Percentiles rank a stretch among this genome's conserved stretches.
These are phyloP conservation scores for Fusarium falciforme DNA, from an alignment of 2,329 filamentous ascomycete species.

Conservation along the genomic window DNA sequence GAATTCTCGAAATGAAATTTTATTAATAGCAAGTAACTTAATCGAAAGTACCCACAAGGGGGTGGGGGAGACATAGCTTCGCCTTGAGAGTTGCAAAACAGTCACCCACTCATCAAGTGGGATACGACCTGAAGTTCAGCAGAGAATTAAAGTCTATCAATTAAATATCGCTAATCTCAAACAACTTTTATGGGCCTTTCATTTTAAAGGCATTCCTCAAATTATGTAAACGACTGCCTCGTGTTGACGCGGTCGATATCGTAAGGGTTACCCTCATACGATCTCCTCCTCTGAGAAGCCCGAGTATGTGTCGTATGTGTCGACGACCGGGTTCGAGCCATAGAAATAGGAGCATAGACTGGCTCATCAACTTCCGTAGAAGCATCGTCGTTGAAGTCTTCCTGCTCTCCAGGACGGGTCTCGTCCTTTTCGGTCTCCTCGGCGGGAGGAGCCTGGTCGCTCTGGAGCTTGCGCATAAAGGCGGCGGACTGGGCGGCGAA, in stretches of 20 bases:
- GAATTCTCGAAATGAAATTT: neutral
- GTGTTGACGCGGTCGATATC: constrained; percentile 36
- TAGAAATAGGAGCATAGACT: constrained; percentile 26
- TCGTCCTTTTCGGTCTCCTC: constrained; percentile 29
- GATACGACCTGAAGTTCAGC: neutral
- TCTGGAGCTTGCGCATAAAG: constrained; percentile 35
- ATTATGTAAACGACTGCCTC: constrained; percentile 32
- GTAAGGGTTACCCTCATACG: constrained; percentile 34
- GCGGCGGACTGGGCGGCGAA: constrained; percentile 34
- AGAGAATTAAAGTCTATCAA: neutral
- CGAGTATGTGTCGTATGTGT: constrained; percentile 17
- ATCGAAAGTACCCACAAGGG: neutral
- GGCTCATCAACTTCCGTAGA: constrained; percentile 34
- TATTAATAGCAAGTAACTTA: too few species aligned
- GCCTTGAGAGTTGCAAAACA: neutral
- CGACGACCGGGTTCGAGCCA: constrained; percentile 15
- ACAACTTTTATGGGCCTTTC: constrained; percentile 10
- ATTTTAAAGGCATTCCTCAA: neutral
- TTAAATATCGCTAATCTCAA: neutral
- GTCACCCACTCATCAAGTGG: neutral
- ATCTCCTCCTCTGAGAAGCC: constrained; percentile 23
- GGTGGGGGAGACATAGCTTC: neutral
- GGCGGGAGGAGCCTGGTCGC: neutral
- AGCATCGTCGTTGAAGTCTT: constrained; percentile 23
- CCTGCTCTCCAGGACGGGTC: constrained; percentile 3